phyloP scores from a whole-genome alignment of 2,329 filamentous ascomycete species.

The Blumeria graminis region DNA sequence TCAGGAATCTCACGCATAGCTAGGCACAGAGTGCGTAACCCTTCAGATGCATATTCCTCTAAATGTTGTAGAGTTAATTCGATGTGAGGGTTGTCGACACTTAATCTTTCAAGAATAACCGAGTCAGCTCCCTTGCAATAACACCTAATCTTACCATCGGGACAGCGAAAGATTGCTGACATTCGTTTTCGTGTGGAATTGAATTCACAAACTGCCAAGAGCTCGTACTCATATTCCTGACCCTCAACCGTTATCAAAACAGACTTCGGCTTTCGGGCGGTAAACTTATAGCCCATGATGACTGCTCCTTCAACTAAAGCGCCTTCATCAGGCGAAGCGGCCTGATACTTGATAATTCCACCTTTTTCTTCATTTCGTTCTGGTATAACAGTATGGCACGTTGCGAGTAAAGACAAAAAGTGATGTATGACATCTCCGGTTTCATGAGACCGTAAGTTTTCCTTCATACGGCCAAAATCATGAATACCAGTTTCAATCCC shows the following conservation, averaged over 20 bases:
- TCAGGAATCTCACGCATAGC: constrained; percentile 87
- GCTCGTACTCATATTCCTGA: constrained; percentile 56
- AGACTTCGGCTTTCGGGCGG: constrained; percentile 66
- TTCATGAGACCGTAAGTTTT: constrained; percentile 33
- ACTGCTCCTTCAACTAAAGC: constrained; percentile 87
- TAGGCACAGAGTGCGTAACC: constrained; percentile 78
- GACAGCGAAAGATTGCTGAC: constrained; percentile 92
- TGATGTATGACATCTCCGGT: constrained; percentile 46
- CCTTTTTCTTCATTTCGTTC: constrained; percentile 58
- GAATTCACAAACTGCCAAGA: constrained; percentile 95
- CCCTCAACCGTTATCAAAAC: constrained; percentile 65
- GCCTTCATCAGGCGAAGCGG: constrained; percentile 88
- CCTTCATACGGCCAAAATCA: constrained; percentile 37
- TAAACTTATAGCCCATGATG: constrained; percentile 66
- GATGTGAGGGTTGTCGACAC: constrained; percentile 60
- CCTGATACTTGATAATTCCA: constrained; percentile 84
- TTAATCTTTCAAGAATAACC: constrained; percentile 79
- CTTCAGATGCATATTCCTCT: constrained; percentile 96
- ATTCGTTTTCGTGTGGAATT: constrained; percentile 94
- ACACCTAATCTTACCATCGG: constrained; percentile 78
- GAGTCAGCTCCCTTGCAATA: constrained; percentile 97
- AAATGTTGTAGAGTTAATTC: constrained; percentile 81
- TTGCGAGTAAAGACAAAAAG: constrained; percentile 66
- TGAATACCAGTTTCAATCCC: constrained; percentile 47
- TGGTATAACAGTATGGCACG: constrained; percentile 93